Evolutionary conservation across 2,329 filamentous ascomycete genomes (phyloP), one percentile per base, ranked within the genome.

Genomic region (Aciculosporium take): DNA sequence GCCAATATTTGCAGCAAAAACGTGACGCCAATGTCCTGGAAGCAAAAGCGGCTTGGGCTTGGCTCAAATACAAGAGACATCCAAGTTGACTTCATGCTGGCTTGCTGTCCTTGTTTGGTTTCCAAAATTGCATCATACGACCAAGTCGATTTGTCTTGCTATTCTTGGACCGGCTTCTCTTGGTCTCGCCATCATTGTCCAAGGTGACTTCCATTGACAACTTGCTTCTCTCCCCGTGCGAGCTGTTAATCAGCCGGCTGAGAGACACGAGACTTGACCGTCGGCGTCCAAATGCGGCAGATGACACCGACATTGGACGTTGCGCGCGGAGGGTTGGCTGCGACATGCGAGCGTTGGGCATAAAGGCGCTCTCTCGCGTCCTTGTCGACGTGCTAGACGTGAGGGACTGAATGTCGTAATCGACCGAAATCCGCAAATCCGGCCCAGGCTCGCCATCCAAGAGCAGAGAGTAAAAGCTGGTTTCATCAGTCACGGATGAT

Each of bases 91-190:
- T 35, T 51, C 50, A 58, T n/a, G 51, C 49, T 28, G 59, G 40
- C 27, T 54, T 45, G 3, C 45, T 49, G 29, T 63, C 56, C 46
- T 71, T 69, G 53, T 71, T 76, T 8, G 69, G 66, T 60, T 81
- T 84, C 81, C 81, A 88, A 58, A 88, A 88, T 51, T 81, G 77
- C 69, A 86, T 77, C 64, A 87, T 69, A 39, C 81, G 79, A 56
- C 83, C 81, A 29, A 87, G 62, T 24, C 81, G 72, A 56, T 78
- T 83, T 29, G 75, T 67, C 57, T 78, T 82, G 66, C 79, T 84
- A 20, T 51, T 53, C 56, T 76, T 77, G 7, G 56, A 50, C 64
- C 71, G 72, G 52, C 56, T 50, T 65, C 70, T 73, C 53, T 73
- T 75, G 27, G 44, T 48, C 25, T 75, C 73, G 0, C 63, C 54